These are phyloP conservation scores for Suhomyces panamericanus DNA, from an alignment of 1,139 yeast species.

Conservation along the genomic window DNA sequence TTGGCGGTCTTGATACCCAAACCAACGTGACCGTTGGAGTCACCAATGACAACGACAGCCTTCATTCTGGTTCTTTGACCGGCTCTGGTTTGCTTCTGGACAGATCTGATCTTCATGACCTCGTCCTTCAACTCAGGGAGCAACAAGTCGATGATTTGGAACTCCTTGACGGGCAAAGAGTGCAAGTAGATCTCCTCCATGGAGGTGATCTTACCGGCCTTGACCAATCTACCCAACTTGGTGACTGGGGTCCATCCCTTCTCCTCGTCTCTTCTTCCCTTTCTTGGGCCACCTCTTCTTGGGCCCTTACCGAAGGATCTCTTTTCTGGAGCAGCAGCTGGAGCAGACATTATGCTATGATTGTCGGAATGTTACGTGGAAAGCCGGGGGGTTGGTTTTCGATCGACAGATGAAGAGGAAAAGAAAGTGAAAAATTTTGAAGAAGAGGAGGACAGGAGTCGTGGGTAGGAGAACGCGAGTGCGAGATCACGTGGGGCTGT, in stretches of 20 bases:
- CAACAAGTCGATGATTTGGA: conserved; percentile 96
- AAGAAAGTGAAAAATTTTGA: conserved; percentile 15
- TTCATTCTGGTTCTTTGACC: conserved; percentile 99
- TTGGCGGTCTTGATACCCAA: conserved; percentile 99
- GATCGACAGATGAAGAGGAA: conserved; percentile 55
- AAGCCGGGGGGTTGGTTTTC: conserved; percentile 91
- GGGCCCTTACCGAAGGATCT: conserved; percentile 67
- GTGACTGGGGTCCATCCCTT: conserved; percentile 99
- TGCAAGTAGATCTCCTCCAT: conserved; percentile 99
- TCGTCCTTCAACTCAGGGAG: conserved; percentile 96
- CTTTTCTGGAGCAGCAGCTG: conserved; percentile 42
- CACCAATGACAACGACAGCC: conserved; percentile 99
- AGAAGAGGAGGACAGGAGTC: background rate
- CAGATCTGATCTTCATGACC: conserved; percentile 99
- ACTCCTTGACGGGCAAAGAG: conserved; percentile 99
- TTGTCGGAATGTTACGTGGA: conserved; percentile 88
- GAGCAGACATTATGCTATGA: conserved; percentile 59
- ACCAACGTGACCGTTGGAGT: conserved; percentile 99
- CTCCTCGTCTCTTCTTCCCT: conserved; percentile 82
- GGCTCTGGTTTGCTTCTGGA: conserved; percentile 99
- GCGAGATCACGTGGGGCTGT: background rate
- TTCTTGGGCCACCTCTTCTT: conserved; percentile 54
- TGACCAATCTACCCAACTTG: conserved; percentile 99
- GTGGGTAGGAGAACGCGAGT: background rate
- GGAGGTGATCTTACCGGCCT: conserved; percentile 96